Evolutionary conservation across 1,139 yeast genomes (phyloP), one percentile per base, ranked within the genome.

Genomic region (Saccharomyces hybrid): DNA sequence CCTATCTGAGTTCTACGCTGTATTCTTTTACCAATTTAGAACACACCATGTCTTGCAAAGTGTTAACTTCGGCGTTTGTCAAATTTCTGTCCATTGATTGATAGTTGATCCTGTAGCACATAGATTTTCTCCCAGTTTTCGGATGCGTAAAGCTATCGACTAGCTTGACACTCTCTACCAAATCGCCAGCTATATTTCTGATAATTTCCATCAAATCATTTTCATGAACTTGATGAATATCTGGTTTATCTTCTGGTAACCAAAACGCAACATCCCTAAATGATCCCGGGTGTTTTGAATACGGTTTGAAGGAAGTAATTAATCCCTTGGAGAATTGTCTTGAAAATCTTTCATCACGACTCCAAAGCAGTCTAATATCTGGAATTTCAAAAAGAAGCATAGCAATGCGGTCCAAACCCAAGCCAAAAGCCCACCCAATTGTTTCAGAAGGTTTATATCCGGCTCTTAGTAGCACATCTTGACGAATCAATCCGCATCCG

Each of bases 361-460:
- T 79, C 99, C 99, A 93, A 72, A 93, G 88, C 49, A 93, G 75
- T 60, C 99, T 78, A 59, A 93, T 93, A 69, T 93, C 99, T 2
- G 98, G 98, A 52, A 93, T 86, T 25, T 95, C 97, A 73, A 91
- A 93, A 54, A 93, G 76, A 19, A 93, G 75, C 99, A 93, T 93
- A 51, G 99, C 99, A 57, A 93, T 83, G 66, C 99, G 79, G 70
- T 93, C 99, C 52, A 93, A 76, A 0, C 99, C 99, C 54, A 95
- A 78, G 8, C 99, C 99, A 73, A 95, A 93, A 0, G 99, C 99
- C 99, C 99, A 93, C 6, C 97, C 95, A 54, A 89, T 81, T 28
- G 84, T 80, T 54, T 81, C 78, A 52, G 77, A 73, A 8, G 65
- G 60, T 13, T 77, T 71, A 51, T 86, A 75, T 0, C 88, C 95